Evolutionary conservation across 2,329 filamentous ascomycete species (phyloP), one percentile per base, ranked within the genome.

Genomic region (Fusarium mangiferae): DNA sequence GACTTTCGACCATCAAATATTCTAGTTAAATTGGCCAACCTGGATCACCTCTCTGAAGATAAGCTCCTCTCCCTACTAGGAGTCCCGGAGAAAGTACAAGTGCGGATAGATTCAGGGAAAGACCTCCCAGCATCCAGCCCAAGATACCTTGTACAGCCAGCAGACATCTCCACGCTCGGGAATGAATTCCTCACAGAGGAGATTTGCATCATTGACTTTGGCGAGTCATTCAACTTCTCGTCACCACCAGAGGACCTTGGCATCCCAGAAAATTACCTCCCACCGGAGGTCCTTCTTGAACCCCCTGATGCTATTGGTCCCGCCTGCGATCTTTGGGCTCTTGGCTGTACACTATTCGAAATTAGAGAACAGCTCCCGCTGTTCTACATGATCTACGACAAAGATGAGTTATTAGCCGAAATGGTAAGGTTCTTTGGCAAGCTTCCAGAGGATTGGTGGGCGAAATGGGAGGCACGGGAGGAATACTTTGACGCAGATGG

Each of bases 271-370:
- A 60, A 69, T 26, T 82, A 82, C 35, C 73, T 78, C 2, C 65
- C 81, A 1, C 80, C 80, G 0, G 81, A 83, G 44, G 28, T 75
- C 2, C 35, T 80, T 0, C 55, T 82, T 0, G 79, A 80, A 4
- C 18, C 54, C 1, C 74, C 70, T 6, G 42, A 38, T 10, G 18
- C n/a, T 2, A 18, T 77, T 4, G 77, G 81, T 0, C 65, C 73
- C 0, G 63, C 54, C 0, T 76, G 70, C 3, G 81, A 83, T 39
- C 46, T 82, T 1, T 83, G 81, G 80, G 80, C 81, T 35, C 77
- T 82, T 6, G 81, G 76, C 0, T 82, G 81, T 30, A 82, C 79
- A 0, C 39, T 83, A 0, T 80, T 81, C 39, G 79, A 82, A 63
- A 82, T 82, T 2, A 77, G 81, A 1, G 71, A 77, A 0, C 79